These are phyloP conservation scores for Rhynchospora breviuscula DNA, from an alignment of 176 grass and related monocot genomes.

Conservation along the genomic window DNA sequence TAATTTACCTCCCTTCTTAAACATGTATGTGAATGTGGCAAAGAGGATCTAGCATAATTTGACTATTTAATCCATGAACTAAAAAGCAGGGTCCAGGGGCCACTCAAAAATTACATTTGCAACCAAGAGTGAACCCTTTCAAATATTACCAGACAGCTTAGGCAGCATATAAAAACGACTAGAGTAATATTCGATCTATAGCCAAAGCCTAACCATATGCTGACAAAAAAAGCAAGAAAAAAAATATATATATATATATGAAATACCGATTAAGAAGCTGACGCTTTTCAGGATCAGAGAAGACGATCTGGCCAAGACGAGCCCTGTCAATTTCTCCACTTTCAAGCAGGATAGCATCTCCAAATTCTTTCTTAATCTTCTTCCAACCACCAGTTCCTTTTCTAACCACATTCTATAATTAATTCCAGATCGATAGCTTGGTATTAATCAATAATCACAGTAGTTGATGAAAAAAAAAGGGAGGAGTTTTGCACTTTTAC, in stretches of 20 bases:
- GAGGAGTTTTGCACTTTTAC: not conserved
- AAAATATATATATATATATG: not conserved
- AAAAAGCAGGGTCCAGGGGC: not conserved
- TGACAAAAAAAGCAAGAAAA: not conserved
- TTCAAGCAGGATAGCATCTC: conserved; percentile 63
- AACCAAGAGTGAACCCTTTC: not conserved
- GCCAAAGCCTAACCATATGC: not conserved
- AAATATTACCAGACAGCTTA: not conserved
- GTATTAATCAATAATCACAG: not conserved
- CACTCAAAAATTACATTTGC: not conserved
- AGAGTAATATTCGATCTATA: not conserved
- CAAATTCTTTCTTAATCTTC: conserved; percentile 79
- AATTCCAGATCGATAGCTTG: not conserved
- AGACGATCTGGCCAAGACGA: conserved; percentile 74
- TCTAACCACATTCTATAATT: conserved; percentile 62
- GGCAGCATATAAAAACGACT: not conserved
- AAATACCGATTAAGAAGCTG: conserved; percentile 66
- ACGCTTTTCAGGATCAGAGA: conserved; percentile 61
- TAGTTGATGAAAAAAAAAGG: not conserved
- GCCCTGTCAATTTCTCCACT: conserved; percentile 85
- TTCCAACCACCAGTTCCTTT: conserved; percentile 83
- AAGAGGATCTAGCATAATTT: not conserved
- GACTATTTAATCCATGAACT: not conserved
- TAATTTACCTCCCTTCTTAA: not conserved
- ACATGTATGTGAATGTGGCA: not conserved